Evolutionary conservation across 139 green algal genomes (phyloP).

Genomic region (Chlamydomonas sp.): DNA sequence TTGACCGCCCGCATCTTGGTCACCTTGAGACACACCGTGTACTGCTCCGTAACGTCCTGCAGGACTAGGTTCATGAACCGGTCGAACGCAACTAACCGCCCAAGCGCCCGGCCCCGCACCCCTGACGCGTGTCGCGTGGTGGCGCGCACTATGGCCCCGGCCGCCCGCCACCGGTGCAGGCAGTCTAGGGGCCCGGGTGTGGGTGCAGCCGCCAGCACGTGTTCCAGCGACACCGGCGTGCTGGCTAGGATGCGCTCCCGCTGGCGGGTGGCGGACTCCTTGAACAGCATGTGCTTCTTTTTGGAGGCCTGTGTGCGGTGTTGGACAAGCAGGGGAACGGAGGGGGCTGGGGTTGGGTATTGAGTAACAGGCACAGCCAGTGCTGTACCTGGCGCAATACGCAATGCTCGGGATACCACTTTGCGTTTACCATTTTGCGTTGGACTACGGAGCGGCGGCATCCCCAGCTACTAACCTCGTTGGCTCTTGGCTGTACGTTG

Average conservation of each 20-base stretch:
- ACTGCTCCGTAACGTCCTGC: conserved; percentile 75
- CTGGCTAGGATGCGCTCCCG: conserved; percentile 6
- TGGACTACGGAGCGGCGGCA: not conserved
- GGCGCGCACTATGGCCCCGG: conserved; percentile 56
- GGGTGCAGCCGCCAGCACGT: not conserved
- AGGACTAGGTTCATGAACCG: conserved; percentile 82
- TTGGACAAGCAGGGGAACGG: not conserved
- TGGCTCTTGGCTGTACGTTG: not conserved
- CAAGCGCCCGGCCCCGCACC: conserved; percentile 64
- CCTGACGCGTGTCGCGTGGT: conserved; percentile 75
- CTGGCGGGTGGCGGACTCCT: not conserved
- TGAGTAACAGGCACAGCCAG: too few species aligned
- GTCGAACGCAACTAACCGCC: conserved; percentile 73
- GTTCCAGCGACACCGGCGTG: not conserved
- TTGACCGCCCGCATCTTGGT: not conserved
- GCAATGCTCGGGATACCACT: not conserved
- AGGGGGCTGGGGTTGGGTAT: not conserved
- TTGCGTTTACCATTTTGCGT: not conserved
- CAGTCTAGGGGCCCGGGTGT: not conserved
- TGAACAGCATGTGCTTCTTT: conserved; percentile 31
- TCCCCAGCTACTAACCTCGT: not conserved
- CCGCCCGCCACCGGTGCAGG: conserved; percentile 11
- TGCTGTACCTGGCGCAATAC: not conserved
- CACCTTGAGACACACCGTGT: conserved; percentile 70
- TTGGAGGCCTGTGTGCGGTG: conserved; percentile 1